Base-by-base conservation (phyloP, 225 moss, liverwort and hornwort genomes). In the Bryoerythrophyllum caledonicum region DNA sequence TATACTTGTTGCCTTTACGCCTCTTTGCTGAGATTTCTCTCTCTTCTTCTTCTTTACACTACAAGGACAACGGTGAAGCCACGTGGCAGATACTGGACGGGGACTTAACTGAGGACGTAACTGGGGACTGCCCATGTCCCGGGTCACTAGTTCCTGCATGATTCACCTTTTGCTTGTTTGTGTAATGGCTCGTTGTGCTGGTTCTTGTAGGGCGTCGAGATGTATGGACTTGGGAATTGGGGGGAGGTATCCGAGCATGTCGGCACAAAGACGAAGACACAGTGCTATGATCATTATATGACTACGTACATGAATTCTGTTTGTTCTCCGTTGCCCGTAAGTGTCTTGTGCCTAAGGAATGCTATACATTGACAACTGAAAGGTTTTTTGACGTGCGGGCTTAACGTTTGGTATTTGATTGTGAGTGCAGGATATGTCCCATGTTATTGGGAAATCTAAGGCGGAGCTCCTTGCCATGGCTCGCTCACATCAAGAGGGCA, bases 151-250 rank as follows among this genome's bases (percentile, higher is more conserved):
- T 14, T 43, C 52, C 43, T 52, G 4, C n/a, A 52, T 56, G 20
- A 25, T 67, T 64, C 15, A 57, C 35, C 43, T 13, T 19, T 49
- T 30, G 19, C 34, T 43, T 68, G 40, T 78, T 60, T 43, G 59
- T 52, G 35, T 60, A 40, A 16, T n/a, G 5, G 25, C 64, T 76
- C 64, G 37, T 77, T 15, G 65, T 65, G 59, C 70, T 65, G 49
- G 63, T 65, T 51, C 67, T 54, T 74, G 79, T 89, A 99, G 99
- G 99, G 88, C 55, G 92, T 99, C 20, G 99, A 99, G 81, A 93
- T 91, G 82, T 99, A 92, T 59, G 99, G 99, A 27, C 90, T 95
- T 46, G 93, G 95, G 65, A 95, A 99, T 68, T 99, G 99, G 99
- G 90, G 79, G 74, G 94, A 93, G 76, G 99, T 93, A 78, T 86